A percentile compares a stretch with the other conserved stretches of the same genome.
Conservation (phyloP, 805 yeast species). For the Schwanniomyces sp. region DNA sequence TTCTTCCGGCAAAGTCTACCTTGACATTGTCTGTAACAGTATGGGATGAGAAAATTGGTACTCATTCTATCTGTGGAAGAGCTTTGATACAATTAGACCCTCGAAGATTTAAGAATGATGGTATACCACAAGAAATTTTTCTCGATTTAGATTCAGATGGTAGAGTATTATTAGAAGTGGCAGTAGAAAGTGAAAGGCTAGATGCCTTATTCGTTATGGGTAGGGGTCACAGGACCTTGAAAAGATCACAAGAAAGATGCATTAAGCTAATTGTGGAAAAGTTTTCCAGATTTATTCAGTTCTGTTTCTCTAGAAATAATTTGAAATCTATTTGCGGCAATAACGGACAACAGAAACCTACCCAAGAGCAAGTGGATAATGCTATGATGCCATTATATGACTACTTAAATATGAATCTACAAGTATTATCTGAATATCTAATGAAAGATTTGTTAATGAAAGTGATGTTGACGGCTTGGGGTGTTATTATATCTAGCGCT, state of each 20-base stretch:
- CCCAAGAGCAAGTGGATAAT: constrained; percentile 52
- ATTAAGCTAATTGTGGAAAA: constrained; percentile 71
- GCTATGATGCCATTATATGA: constrained; percentile 74
- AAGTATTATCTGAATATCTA: constrained; percentile 58
- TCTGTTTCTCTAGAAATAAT: constrained; percentile 56
- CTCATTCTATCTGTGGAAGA: constrained; percentile 67
- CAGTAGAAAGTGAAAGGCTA: constrained; percentile 74
- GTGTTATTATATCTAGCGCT: constrained; percentile 63
- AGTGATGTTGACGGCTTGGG: constrained; percentile 82
- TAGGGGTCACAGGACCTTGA: constrained; percentile 63
- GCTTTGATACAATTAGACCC: constrained; percentile 63
- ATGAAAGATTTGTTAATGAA: constrained; percentile 55
- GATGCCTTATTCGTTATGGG: constrained; percentile 85
- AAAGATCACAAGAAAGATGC: constrained; percentile 64
- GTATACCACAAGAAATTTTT: constrained; percentile 59
- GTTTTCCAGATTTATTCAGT: constrained; percentile 63
- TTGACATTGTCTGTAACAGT: constrained; percentile 57
- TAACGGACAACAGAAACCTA: constrained; percentile 43
- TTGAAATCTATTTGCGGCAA: constrained; percentile 56
- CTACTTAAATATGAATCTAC: constrained; percentile 67
- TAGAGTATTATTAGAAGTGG: constrained; percentile 59
- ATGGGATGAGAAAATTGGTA: constrained; percentile 64
- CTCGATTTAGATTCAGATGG: constrained; percentile 71
- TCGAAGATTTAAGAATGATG: constrained; percentile 61
- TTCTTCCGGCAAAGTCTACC: constrained; percentile 37